Base-by-base conservation (phyloP, 495 filamentous ascomycete species). In the Neurospora tetrasperma region DNA sequence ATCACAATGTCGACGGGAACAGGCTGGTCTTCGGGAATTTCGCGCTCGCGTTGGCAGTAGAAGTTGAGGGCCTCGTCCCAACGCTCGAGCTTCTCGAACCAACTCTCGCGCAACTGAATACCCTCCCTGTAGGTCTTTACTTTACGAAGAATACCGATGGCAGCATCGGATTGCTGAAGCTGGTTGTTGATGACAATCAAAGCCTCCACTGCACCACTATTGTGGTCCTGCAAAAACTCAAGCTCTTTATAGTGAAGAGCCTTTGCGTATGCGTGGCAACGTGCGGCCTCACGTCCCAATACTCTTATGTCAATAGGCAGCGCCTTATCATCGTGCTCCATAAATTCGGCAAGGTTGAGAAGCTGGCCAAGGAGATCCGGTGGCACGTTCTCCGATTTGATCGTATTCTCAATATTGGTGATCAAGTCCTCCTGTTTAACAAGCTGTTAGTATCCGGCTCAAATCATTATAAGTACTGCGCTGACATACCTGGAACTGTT, bases 271-370 rank as follows among this genome's bases (percentile, higher is more conserved):
- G 96, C 96, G 82, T 99, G 96, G 71, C 96, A 98, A 77, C 94
- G 94, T 0, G 90, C 94, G 16, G 96, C 96, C 78, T 97, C 96
- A 76, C 93, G 91, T 23, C 96, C 96, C 42, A 98, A 84, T 1
- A 93, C 92, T 42, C 96, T 89, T 72, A 99, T 97, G 80, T 99
- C 96, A 75, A 99, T 98, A 18, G 96, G 96, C 31, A 99, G 87
- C 7, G 96, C 96, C 78, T 98, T 98, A 79, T 99, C 96, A 77
- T 98, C 96, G 77, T 99, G 96, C 78, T 99, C 96, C 96, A 99
- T 99, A 80, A 98, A 99, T 76, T 99, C 96, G 4, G 94, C 96
- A 16, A 99, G 88, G 80, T 98, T 99, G 70, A 99, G 89, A 14
- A 99, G 87, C 43, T 97, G 91, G 71, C 97, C 96, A 4, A 98